Evolutionary conservation across 2,329 filamentous ascomycete genomes (phyloP), one percentile per base, ranked within the genome.

Genomic region (Penicillium sp.): DNA sequence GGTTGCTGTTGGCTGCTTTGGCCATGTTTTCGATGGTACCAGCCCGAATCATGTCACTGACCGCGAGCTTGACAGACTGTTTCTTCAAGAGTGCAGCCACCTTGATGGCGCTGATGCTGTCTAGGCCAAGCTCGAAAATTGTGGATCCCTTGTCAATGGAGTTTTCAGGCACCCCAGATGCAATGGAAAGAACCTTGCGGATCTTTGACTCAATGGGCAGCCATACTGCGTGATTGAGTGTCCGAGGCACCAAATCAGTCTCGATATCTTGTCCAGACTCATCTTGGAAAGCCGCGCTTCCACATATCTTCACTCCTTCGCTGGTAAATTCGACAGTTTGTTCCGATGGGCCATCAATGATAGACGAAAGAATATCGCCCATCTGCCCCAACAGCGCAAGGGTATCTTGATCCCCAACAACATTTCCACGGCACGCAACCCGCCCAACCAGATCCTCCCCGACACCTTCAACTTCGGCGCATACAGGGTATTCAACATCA

Each of bases 91-190:
- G 78, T 0, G 88, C 83, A 9, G 87, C 86, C 4, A 92, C 86
- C 68, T 94, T 95, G 77, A 97, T 94, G 1, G 91, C 89, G 62
- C 88, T 93, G 72, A 97, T 96, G 0, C 93, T 97, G 71, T 97
- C 93, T 1, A 97, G 84, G 0, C 93, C 93, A 2, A 97, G 81
- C 62, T 94, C 87, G 72, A 94, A 96, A 13, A 96, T 83, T 0
- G 83, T 90, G 50, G 86, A 83, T 0, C 80, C 78, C 55, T 80
- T 81, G 3, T 77, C 73, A 51, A 96, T 89, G 2, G 84, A 78
- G 0, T 79, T 69, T 19, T 80, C 73, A 0, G 86, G 78, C 0
- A 89, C 74, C 17, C 82, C 84, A 0, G 91, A 89, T 0, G 93
- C 80, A 31, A 75, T 63, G 9, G 81, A 76, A 10, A 86, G 70